Evolutionary conservation across 164 flowering plant species (phyloP), one percentile per base, ranked within the genome.

Genomic region (Chimonanthus praecox): DNA sequence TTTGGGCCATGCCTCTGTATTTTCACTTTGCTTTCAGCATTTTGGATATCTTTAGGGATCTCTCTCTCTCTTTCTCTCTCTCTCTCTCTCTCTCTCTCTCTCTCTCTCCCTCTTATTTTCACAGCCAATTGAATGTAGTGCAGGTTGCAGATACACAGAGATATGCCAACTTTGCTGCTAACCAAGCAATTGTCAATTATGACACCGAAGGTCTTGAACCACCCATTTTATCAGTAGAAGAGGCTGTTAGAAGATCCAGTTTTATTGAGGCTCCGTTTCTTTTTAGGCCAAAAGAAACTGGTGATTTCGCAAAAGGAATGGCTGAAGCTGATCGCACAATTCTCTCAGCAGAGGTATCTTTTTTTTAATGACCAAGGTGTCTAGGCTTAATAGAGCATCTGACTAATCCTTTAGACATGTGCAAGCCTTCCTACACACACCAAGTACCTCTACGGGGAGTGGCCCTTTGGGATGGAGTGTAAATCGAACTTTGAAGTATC

Each of bases 121-220:
- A 33, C 9, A 8, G 46, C 15, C 8, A 68, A 68, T 47, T 3
- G 13, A 65, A 66, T 66, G 69, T 8, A 13, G 47, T 13, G 60
- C 76, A 92, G 99, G 89, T 91, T 81, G 95, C 97, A 71, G 95
- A 91, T 64, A 84, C 94, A 51, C 94, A 89, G 81, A 94, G 79
- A 78, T 80, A 80, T 81, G 99, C 99, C 47, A 87, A 91, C 82
- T 72, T 81, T 83, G 99, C 93, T 65, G 95, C 97, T 50, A 75
- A 81, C 0, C n/a, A 67, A 68, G 96, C 89, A 4, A 80, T 80
- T 44, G 87, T 94, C 75, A 86, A 87, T 58, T 94, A 94, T 79
- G 92, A 84, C 71, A 69, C 77, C 51, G 91, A 84, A 71, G 81
- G 86, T 79, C 62, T 91, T 16, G 94, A 87, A 67, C 83, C 87